Percentiles rank a stretch among this genome's conserved stretches.
phyloP scores from a whole-genome alignment of 352 stramenopile genomes.

The Peronosclerospora sorghi region DNA sequence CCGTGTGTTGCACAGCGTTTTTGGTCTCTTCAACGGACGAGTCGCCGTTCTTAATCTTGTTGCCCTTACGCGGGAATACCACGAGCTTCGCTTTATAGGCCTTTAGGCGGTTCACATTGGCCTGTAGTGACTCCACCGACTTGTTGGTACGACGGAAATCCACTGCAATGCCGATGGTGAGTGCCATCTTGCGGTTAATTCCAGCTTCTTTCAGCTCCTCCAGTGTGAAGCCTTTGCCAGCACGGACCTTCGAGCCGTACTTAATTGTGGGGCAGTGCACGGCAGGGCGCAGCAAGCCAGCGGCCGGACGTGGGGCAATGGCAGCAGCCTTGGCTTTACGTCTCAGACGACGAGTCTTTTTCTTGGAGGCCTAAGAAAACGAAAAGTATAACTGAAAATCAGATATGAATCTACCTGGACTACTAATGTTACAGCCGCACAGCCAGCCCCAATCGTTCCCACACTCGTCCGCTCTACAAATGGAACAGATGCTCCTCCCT shows the following conservation, averaged over 20 bases:
- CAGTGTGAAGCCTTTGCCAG: slow-evolving; percentile 97
- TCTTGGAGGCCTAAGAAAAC: slow-evolving; percentile 91
- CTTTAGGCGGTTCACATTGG: slow-evolving; percentile 98
- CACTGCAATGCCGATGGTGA: slow-evolving; percentile 97
- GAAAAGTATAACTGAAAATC: slow-evolving; percentile 22
- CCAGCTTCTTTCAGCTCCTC: slow-evolving; percentile 98
- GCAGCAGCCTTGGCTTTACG: slow-evolving; percentile 96
- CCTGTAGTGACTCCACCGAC: slow-evolving; percentile 90
- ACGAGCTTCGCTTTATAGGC: slow-evolving; percentile 98
- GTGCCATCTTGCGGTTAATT: slow-evolving; percentile 91
- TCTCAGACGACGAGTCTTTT: slow-evolving; percentile 90
- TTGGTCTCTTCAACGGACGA: slow-evolving; percentile 84
- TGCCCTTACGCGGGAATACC: slow-evolving; percentile 96
- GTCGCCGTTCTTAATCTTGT: slow-evolving; percentile 93
- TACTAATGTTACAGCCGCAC: background rate
- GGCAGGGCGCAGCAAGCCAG: slow-evolving; percentile 91
- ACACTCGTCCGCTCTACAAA: background rate
- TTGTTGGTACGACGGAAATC: slow-evolving; percentile 98
- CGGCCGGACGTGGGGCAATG: slow-evolving; percentile 93
- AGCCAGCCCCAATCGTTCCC: background rate
- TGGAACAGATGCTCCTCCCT: no score
- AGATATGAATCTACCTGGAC: background rate
- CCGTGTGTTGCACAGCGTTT: slow-evolving; percentile 86
- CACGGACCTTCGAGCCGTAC: slow-evolving; percentile 97
- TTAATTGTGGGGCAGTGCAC: slow-evolving; percentile 98